Conservation (phyloP, 768 basidiomycete species). For the Xerocomus spinulosus region DNA sequence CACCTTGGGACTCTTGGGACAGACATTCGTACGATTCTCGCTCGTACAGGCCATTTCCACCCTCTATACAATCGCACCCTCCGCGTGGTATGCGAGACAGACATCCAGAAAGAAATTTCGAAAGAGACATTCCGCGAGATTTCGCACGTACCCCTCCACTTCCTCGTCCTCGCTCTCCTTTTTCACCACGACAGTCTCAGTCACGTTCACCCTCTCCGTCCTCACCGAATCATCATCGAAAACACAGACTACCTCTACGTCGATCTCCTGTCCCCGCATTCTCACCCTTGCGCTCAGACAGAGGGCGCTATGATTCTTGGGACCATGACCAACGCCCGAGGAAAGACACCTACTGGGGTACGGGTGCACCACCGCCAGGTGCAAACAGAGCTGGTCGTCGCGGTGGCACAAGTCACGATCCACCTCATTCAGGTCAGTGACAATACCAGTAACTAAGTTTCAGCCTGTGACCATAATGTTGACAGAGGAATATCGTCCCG, state of each 20-base stretch:
- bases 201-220: constrained; percentile 40
- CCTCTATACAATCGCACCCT: constrained; percentile 5
- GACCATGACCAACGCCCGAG: constrained; percentile 35
- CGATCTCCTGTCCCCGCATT: constrained; percentile 34
- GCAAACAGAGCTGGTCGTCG: constrained; percentile 7
- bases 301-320: constrained; percentile 31
- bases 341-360: constrained; percentile 21
- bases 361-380: constrained; percentile 9
- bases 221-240: constrained; percentile 30
- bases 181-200: constrained; percentile 23
- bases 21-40: constrained; percentile 18
- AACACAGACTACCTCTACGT: constrained; percentile 34
- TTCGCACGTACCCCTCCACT: constrained; percentile 19
- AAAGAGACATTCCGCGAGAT: constrained; percentile 22
- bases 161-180: constrained; percentile 19
- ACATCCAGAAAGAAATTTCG: constrained; percentile 19
- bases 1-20: constrained; percentile 22
- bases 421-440: constrained; percentile 14
- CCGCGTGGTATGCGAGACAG: constrained; percentile 23
- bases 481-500: constrained; percentile 19
- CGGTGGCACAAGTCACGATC: constrained; percentile 5
- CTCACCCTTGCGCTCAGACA: constrained; percentile 37
- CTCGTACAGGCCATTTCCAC: constrained; percentile 16
- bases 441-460: neutral
- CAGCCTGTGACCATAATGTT: neutral